Percentiles rank a stretch among this genome's conserved stretches.
These are phyloP conservation scores for Emydomyces testavorans DNA, from an alignment of 2,329 filamentous ascomycete species.

Conservation along the genomic window DNA sequence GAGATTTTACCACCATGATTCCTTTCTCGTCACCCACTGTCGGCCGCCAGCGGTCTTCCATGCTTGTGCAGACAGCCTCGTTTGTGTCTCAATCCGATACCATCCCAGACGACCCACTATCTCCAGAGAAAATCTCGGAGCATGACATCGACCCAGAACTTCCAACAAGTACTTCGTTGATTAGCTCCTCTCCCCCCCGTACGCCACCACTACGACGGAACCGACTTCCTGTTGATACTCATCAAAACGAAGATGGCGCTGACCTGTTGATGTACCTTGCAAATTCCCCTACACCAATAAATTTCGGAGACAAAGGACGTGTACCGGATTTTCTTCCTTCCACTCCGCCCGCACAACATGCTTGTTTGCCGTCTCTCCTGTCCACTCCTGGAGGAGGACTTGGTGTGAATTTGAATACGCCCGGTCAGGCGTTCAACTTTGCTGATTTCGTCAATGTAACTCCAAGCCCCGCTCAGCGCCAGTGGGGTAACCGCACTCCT, in stretches of 20 bases:
- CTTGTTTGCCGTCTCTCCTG: slow-evolving; percentile 40
- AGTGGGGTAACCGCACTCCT: slow-evolving; percentile 54
- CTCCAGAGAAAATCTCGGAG: slow-evolving; percentile 40
- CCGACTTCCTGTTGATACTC: slow-evolving; percentile 46
- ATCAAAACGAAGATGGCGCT: slow-evolving; percentile 61
- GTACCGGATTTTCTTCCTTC: slow-evolving; percentile 51
- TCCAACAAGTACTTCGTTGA: slow-evolving; percentile 45
- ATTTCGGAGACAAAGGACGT: slow-evolving; percentile 39
- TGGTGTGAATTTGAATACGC: slow-evolving; percentile 64
- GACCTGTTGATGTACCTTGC: slow-evolving; percentile 75
- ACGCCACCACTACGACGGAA: slow-evolving; percentile 58
- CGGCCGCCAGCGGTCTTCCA: slow-evolving; percentile 52
- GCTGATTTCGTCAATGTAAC: slow-evolving; percentile 96
- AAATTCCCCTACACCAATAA: slow-evolving; percentile 78
- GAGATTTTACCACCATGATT: slow-evolving; percentile 66
- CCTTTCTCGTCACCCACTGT: slow-evolving; percentile 81
- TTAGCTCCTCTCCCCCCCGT: slow-evolving; percentile 69
- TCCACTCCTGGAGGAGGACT: slow-evolving; percentile 56
- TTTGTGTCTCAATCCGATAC: slow-evolving; percentile 64
- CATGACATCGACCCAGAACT: slow-evolving; percentile 79
- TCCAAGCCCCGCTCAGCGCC: slow-evolving; percentile 80
- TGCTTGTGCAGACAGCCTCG: slow-evolving; percentile 61
- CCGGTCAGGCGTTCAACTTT: slow-evolving; percentile 80
- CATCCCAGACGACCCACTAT: slow-evolving; percentile 44
- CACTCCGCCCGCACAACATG: slow-evolving; percentile 60